These are phyloP conservation scores for Aspergillus cristatus DNA, from an alignment of 495 filamentous ascomycete species.

Conservation along the genomic window DNA sequence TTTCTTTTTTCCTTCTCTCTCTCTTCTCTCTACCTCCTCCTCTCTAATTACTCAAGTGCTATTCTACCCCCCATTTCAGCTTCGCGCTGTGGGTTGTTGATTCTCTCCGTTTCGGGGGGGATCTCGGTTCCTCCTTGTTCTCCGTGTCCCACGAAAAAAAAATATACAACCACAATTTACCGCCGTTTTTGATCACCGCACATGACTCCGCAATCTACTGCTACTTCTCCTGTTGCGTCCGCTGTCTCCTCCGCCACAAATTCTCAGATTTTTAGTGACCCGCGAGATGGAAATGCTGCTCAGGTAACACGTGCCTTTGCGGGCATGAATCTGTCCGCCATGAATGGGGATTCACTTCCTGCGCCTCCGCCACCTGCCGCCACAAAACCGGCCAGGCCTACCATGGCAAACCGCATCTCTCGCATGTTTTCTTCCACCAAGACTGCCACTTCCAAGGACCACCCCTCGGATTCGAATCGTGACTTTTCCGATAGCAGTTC, in stretches of 20 bases:
- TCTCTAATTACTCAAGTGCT: slow-evolving; percentile 9
- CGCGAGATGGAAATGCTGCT: slow-evolving; percentile 34
- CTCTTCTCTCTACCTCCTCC: slow-evolving; percentile 1
- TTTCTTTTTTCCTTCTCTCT: slow-evolving; percentile 2
- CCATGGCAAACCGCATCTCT: slow-evolving; percentile 49
- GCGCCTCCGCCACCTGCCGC: slow-evolving; percentile 23
- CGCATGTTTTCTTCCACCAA: slow-evolving; percentile 50
- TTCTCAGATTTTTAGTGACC: slow-evolving; percentile 31
- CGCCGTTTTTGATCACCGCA: slow-evolving; percentile 23
- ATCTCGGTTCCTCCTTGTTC: slow-evolving; percentile 5
- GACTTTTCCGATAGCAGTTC: slow-evolving; percentile 36
- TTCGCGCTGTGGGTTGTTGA: slow-evolving; percentile 15
- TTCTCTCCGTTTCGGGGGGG: slow-evolving; percentile 8
- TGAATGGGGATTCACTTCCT: slow-evolving; percentile 28
- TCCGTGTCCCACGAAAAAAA: no score
- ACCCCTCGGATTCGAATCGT: slow-evolving; percentile 17
- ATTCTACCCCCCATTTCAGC: slow-evolving; percentile 7
- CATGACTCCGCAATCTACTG: slow-evolving; percentile 38
- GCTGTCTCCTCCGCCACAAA: slow-evolving; percentile 36
- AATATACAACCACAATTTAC: no score
- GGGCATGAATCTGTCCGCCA: slow-evolving; percentile 36
- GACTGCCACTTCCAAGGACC: slow-evolving; percentile 22
- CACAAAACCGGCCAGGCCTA: slow-evolving; percentile 36
- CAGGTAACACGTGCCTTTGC: slow-evolving; percentile 39
- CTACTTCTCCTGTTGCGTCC: slow-evolving; percentile 36